phyloP scores from a whole-genome alignment of 2,329 filamentous ascomycete genomes.

The Neonectria coccinea region DNA sequence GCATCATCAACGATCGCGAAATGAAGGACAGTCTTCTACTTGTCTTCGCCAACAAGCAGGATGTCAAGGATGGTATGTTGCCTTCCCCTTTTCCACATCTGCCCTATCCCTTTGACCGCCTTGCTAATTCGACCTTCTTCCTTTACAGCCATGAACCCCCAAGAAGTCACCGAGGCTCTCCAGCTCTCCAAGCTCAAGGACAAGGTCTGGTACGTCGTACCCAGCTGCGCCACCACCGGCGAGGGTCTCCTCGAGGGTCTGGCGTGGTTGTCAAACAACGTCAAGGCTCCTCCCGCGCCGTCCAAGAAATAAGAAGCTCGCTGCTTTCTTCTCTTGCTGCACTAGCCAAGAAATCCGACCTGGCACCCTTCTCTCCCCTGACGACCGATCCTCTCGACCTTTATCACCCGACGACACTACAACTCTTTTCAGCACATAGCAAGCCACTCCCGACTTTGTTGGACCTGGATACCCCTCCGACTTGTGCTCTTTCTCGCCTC shows the following conservation, averaged over 20 bases:
- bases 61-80: constrained; percentile 80
- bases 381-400: constrained; percentile 11
- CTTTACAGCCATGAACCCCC: constrained; percentile 77
- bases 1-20: constrained; percentile 97
- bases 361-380: not conserved
- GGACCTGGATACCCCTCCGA: constrained; percentile 26
- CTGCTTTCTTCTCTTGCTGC: not conserved
- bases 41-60: constrained; percentile 99
- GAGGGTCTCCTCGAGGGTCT: constrained; percentile 85
- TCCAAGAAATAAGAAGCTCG: constrained; percentile 62
- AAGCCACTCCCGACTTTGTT: constrained; percentile 13
- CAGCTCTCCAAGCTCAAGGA: constrained; percentile 83
- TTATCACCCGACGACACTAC: constrained; percentile 22
- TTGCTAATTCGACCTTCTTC: constrained; percentile 12
- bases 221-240: constrained; percentile 83
- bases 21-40: constrained; percentile 95
- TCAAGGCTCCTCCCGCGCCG: constrained; percentile 72
- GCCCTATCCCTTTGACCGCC: not conserved
- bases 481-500: constrained; percentile 16
- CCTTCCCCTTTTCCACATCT: not conserved
- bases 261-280: constrained; percentile 86
- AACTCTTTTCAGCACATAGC: constrained; percentile 19
- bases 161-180: constrained; percentile 82
- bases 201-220: constrained; percentile 87
- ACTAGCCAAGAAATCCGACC: not conserved